These are phyloP conservation scores for Sugiyamaella floridensis DNA, from an alignment of 805 yeast genomes.

Conservation along the genomic window DNA sequence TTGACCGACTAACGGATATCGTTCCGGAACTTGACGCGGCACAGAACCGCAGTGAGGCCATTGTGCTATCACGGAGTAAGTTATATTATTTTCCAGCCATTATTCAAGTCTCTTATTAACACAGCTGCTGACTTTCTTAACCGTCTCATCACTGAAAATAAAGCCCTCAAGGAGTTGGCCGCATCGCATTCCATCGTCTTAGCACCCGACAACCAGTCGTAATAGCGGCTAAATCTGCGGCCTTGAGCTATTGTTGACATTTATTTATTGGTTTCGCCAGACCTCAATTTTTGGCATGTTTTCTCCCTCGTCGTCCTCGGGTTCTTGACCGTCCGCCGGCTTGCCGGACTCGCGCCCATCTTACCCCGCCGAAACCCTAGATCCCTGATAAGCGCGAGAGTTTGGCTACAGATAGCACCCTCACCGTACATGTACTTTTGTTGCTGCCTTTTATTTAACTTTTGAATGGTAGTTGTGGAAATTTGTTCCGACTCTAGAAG, in stretches of 20 bases:
- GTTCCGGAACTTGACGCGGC: constrained; percentile 66
- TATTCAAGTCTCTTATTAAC: background rate
- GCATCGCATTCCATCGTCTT: constrained; percentile 1
- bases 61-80: constrained; percentile 53
- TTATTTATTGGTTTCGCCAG: too few relatives aligned
- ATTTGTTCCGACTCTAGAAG: background rate
- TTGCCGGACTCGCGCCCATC: too few relatives aligned
- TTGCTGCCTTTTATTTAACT: background rate
- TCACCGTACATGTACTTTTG: too few relatives aligned
- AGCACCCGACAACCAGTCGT: background rate
- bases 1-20: constrained; percentile 63
- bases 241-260: too few relatives aligned
- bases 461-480: background rate
- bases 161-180: constrained; percentile 24
- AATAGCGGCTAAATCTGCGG: background rate
- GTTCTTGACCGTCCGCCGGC: too few relatives aligned
- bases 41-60: constrained; percentile 75
- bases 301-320: too few relatives aligned
- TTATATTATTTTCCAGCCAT: background rate
- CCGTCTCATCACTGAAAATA: constrained; percentile 27
- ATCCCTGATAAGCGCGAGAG: too few relatives aligned
- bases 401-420: too few relatives aligned
- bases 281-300: too few relatives aligned
- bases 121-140: constrained; percentile 29
- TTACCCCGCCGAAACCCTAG: too few relatives aligned